Evolutionary conservation across 768 basidiomycete species (phyloP), one percentile per base, ranked within the genome.

Genomic region (Tylopilus sp.): DNA sequence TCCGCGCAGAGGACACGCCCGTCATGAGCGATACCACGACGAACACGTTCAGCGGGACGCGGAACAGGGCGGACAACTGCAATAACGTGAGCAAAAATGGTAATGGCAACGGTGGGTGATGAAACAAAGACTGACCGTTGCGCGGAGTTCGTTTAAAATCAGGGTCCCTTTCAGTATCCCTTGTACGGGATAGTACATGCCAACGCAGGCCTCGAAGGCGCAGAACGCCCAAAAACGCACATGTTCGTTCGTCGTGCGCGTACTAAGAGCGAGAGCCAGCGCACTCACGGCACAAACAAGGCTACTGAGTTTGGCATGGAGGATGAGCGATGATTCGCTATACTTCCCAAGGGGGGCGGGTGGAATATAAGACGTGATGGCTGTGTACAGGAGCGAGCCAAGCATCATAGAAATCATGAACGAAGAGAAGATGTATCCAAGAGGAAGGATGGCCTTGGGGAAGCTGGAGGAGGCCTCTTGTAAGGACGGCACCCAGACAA

Each of bases 341-440:
- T 53, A 64, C 55, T 64, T 61, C 29, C 55, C 65, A 31, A 42
- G 59, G 22, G 34, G 3, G n/a, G 54, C 51, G 5, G 67, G 57
- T 3, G 65, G 68, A n/a, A 50, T 28, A 42, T 69, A 64, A 2
- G 76, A 69, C 5, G 71, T 71, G 61, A 85, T 70, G 45, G 72
- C 72, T 6, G 81, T 86, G 69, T 89, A 89, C 28, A 86, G 59
- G 46, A 89, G 69, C 12, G 87, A 88, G 17, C 87, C 87, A 59
- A 89, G 78, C 81, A 89, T 86, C 87, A 90, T 89, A 50, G 81
- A 83, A 50, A 88, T 71, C 88, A 90, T 90, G 74, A 89, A 87
- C 7, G 81, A 76, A 26, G 87, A 86, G 69, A 90, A 90, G 58
- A 90, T 88, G 68, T 86, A 86, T 3, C 89, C 88, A 9, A 90